Conservation (phyloP, 2,329 filamentous ascomycete species). For the Ascochyta koolunga region DNA sequence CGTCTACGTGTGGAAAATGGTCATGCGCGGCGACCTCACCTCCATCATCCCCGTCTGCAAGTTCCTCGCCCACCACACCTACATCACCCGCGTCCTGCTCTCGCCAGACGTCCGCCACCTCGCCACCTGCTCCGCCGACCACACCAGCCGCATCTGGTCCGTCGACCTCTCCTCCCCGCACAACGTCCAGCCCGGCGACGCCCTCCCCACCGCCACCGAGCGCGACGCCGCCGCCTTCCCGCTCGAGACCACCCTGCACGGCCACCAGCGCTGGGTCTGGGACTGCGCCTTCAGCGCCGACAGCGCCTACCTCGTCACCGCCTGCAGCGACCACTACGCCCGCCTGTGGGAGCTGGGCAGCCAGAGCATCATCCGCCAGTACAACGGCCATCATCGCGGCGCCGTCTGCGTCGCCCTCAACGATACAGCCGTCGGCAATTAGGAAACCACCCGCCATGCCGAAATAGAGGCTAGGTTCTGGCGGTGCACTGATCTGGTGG, state of each 20-base stretch:
- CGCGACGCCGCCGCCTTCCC: constrained; percentile 67
- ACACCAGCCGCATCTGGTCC: constrained; percentile 96
- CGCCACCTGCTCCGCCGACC: constrained; percentile 91
- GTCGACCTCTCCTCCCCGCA: constrained; percentile 63
- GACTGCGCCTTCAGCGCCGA: constrained; percentile 95
- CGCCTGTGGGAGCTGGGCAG: constrained; percentile 86
- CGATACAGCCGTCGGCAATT: constrained; percentile 60
- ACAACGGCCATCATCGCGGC: constrained; percentile 91
- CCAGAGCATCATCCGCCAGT: constrained; percentile 90
- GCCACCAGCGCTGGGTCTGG: constrained; percentile 97
- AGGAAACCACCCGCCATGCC: no score
- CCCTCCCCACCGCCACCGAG: constrained; percentile 41
- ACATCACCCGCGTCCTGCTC: constrained; percentile 88
- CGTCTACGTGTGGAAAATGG: constrained; percentile 95
- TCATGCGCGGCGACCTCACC: constrained; percentile 81
- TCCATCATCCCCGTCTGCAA: constrained; percentile 85
- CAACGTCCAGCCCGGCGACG: constrained; percentile 41
- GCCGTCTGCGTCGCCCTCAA: constrained; percentile 93
- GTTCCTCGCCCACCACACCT: constrained; percentile 89
- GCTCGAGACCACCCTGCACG: constrained; percentile 84
- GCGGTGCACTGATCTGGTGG: no score
- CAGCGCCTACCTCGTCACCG: constrained; percentile 89
- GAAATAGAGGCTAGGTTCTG: no score
- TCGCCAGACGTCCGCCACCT: constrained; percentile 94
- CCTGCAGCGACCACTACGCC: constrained; percentile 92